Conservation (phyloP, 768 basidiomycete species). For the Termitomyces heimii region DNA sequence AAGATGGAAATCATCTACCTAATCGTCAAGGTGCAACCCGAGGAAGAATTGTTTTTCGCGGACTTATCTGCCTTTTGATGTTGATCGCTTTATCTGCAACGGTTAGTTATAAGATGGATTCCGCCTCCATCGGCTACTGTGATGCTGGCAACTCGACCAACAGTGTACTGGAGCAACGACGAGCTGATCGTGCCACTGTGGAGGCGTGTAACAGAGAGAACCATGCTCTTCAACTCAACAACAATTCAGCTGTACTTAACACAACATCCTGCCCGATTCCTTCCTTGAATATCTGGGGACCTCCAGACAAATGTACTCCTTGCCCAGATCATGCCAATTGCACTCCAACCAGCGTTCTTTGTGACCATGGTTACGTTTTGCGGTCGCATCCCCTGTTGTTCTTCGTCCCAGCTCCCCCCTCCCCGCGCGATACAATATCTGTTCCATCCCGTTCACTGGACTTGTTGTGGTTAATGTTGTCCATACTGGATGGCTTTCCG, state of each 20-base stretch:
- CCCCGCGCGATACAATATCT: slow-evolving; percentile 30
- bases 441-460: slow-evolving; percentile 34
- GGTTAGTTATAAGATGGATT: slow-evolving; percentile 58
- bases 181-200: slow-evolving; percentile 37
- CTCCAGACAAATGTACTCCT: slow-evolving; percentile 61
- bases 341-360: slow-evolving; percentile 47
- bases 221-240: slow-evolving; percentile 23
- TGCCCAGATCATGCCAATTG: slow-evolving; percentile 71
- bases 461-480: slow-evolving; percentile 40
- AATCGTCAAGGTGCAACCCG: neutral
- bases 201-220: slow-evolving; percentile 55
- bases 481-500: slow-evolving; percentile 62
- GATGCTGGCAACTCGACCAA: slow-evolving; percentile 61
- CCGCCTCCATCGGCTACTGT: slow-evolving; percentile 72
- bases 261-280: slow-evolving; percentile 46
- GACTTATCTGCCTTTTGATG: slow-evolving; percentile 31
- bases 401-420: slow-evolving; percentile 35
- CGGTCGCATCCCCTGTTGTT: slow-evolving; percentile 56
- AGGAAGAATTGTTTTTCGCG: neutral
- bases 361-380: slow-evolving; percentile 63
- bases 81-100: slow-evolving; percentile 25
- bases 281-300: slow-evolving; percentile 47
- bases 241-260: slow-evolving; percentile 21
- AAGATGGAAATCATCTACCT: neutral
- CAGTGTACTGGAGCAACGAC: slow-evolving; percentile 41